Evolutionary conservation across 176 grass and related monocot genomes (phyloP).

Genomic region (Avena sativa): DNA sequence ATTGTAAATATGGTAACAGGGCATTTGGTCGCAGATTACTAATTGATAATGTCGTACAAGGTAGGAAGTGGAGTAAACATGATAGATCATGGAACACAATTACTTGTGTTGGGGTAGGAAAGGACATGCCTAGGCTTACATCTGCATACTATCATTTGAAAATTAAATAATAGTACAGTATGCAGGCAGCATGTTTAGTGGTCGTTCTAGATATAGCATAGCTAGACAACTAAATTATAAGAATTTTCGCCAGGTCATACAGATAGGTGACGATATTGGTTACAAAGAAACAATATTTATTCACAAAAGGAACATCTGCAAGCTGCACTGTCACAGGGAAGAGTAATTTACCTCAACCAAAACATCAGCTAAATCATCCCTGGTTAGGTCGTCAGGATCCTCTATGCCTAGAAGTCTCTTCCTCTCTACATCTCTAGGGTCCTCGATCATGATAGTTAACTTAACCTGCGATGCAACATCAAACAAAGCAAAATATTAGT

Average conservation of each 20-base stretch:
- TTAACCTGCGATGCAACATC: slow-evolving; percentile 68
- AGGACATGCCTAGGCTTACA: neutral
- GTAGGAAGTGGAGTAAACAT: neutral
- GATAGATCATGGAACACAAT: neutral
- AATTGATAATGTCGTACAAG: neutral
- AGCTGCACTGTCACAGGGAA: slow-evolving; percentile 46
- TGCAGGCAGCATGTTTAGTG: neutral
- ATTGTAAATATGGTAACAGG: slow-evolving; percentile 12
- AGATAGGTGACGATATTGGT: slow-evolving; percentile 18
- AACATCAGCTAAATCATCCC: slow-evolving; percentile 84
- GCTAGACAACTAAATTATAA: neutral
- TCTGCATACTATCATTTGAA: neutral
- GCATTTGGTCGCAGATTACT: slow-evolving; percentile 13
- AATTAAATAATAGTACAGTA: slow-evolving; percentile 10
- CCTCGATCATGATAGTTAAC: slow-evolving; percentile 96
- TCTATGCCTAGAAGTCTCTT: slow-evolving; percentile 91
- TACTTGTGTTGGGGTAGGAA: slow-evolving; percentile 16
- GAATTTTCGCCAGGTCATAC: neutral
- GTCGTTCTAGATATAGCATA: neutral
- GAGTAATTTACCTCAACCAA: slow-evolving; percentile 74
- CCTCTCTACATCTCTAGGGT: slow-evolving; percentile 92
- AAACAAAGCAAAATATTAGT: slow-evolving; percentile 38
- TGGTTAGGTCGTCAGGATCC: slow-evolving; percentile 82
- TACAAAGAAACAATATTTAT: neutral
- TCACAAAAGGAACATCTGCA: neutral